These are phyloP conservation scores for Miscanthus lutarioriparius DNA, from an alignment of 176 grass and related monocot species.

Conservation along the genomic window DNA sequence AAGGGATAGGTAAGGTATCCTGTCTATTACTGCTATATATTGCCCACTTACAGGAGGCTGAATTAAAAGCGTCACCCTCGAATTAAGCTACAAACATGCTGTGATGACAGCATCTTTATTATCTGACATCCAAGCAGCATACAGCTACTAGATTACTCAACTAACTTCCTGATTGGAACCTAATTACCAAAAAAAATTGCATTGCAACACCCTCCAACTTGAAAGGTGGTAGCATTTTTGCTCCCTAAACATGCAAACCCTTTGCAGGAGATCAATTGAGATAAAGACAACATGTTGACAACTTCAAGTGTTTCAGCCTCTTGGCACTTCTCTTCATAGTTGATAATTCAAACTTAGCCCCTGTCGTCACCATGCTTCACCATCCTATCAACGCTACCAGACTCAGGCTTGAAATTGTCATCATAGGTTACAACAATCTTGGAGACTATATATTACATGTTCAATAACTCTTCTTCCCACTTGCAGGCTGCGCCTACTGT, in stretches of 20 bases:
- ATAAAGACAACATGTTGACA: not conserved
- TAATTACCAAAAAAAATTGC: not conserved
- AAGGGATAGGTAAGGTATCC: not conserved
- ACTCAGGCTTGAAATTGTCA: not conserved
- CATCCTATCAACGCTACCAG: not conserved
- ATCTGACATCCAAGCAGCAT: conserved; percentile 7
- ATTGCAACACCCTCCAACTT: not conserved
- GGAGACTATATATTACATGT: not conserved
- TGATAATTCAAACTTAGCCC: not conserved
- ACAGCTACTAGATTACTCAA: conserved; percentile 17
- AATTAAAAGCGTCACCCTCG: not conserved
- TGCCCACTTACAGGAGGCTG: not conserved
- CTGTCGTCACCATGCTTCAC: not conserved
- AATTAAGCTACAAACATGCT: not conserved
- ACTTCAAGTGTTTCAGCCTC: not conserved
- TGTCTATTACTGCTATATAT: not conserved
- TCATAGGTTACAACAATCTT: not conserved
- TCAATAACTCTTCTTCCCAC: not conserved
- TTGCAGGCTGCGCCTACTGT: not conserved
- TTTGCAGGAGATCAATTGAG: not conserved
- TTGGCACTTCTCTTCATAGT: not conserved
- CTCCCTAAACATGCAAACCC: not conserved
- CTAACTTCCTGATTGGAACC: not conserved
- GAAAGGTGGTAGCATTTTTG: not conserved
- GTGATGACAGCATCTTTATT: not conserved